Percentiles rank a stretch among this genome's conserved stretches.
phyloP scores from a whole-genome alignment of 352 stramenopile species.

The Globisporangium nagaii region DNA sequence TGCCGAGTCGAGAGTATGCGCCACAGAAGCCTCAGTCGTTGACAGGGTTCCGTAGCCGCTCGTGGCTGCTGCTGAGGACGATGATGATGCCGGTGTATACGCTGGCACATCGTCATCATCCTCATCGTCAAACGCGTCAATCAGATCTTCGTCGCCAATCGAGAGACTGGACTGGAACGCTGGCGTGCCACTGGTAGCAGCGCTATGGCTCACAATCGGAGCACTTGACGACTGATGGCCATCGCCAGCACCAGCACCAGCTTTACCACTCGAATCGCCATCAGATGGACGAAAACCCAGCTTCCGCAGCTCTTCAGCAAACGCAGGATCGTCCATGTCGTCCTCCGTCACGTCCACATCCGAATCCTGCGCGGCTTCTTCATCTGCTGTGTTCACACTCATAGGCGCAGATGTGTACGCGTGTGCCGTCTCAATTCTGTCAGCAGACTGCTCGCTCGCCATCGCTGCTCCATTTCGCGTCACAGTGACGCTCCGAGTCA shows the following conservation, averaged over 20 bases:
- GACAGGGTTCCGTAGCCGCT: neutral
- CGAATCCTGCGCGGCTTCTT: constrained; percentile 12
- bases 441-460: neutral
- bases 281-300: constrained; percentile 22
- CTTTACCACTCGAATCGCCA: neutral
- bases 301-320: constrained; percentile 36
- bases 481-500: neutral
- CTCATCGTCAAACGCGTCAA: constrained; percentile 60
- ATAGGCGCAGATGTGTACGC: constrained; percentile 11
- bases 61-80: neutral
- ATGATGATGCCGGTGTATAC: neutral
- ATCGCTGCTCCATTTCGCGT: neutral
- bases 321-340: constrained; percentile 52
- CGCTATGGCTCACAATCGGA: neutral
- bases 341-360: constrained; percentile 52
- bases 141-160: constrained; percentile 54
- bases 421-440: constrained; percentile 1
- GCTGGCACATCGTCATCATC: constrained; percentile 16
- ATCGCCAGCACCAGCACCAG: neutral
- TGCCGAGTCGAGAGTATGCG: neutral
- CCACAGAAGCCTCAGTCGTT: neutral
- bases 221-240: neutral
- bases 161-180: constrained; percentile 9
- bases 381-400: neutral
- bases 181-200: neutral